Conservation (phyloP, 2,329 filamentous ascomycete species). For the Lasiodiplodia sp. region DNA sequence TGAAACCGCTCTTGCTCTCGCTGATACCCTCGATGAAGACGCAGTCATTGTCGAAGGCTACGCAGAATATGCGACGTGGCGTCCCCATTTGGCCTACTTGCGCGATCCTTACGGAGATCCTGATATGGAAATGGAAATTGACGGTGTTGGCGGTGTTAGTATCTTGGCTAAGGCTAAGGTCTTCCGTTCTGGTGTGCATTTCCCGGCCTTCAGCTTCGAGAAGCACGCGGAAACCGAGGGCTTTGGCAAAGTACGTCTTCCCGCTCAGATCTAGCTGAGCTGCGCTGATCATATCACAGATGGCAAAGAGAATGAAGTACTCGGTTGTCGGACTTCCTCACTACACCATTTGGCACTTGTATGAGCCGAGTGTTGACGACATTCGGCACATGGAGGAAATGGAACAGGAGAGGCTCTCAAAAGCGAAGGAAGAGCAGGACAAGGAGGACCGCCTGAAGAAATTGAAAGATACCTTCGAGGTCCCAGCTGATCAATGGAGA, state of each 20-base stretch:
- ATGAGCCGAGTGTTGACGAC: slow-evolving; percentile 98
- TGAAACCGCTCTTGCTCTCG: slow-evolving; percentile 90
- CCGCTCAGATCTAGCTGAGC: background rate
- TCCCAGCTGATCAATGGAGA: slow-evolving; percentile 82
- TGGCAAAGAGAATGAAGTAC: slow-evolving; percentile 95
- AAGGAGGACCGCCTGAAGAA: slow-evolving; percentile 76
- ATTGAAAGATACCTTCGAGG: slow-evolving; percentile 81
- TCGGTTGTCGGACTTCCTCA: slow-evolving; percentile 95
- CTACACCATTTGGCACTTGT: slow-evolving; percentile 99
- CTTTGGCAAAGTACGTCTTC: slow-evolving; percentile 83
- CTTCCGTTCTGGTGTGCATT: slow-evolving; percentile 93
- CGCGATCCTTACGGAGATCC: slow-evolving; percentile 96
- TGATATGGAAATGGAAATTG: slow-evolving; percentile 99
- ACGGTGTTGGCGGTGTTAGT: slow-evolving; percentile 95
- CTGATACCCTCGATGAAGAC: slow-evolving; percentile 95
- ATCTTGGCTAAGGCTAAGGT: slow-evolving; percentile 96
- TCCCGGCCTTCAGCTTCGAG: slow-evolving; percentile 97
- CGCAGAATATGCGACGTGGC: slow-evolving; percentile 97
- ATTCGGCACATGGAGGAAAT: slow-evolving; percentile 99
- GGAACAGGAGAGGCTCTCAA: slow-evolving; percentile 82
- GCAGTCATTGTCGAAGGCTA: slow-evolving; percentile 99
- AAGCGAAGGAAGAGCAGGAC: slow-evolving; percentile 80
- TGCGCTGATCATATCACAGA: slow-evolving; percentile 63
- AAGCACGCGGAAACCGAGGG: slow-evolving; percentile 98
- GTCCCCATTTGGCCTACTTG: slow-evolving; percentile 94